These are phyloP conservation scores for Panus rudis DNA, from an alignment of 768 basidiomycete genomes.

Conservation along the genomic window DNA sequence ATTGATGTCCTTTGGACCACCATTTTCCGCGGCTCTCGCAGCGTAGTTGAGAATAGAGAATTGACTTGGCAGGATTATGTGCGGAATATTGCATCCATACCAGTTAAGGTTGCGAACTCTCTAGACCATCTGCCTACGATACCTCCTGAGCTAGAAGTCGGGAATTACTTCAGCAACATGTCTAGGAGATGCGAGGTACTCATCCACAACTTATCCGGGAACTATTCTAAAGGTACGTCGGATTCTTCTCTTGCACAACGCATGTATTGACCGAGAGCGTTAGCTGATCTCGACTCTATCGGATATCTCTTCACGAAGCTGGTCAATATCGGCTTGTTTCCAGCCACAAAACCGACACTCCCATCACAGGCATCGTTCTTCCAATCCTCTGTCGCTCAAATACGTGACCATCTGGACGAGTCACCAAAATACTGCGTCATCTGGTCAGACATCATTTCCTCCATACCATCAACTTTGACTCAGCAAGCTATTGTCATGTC, in stretches of 20 bases:
- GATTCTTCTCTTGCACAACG: not conserved
- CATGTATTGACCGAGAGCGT: not conserved
- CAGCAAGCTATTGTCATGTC: conserved; percentile 56
- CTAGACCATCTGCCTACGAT: conserved; percentile 30
- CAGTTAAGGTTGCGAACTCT: conserved; percentile 75
- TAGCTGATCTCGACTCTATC: conserved; percentile 37
- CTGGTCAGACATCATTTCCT: conserved; percentile 43
- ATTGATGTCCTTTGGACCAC: conserved; percentile 59
- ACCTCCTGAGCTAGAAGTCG: conserved; percentile 47
- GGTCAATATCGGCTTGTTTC: conserved; percentile 62
- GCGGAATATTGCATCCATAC: conserved; percentile 54
- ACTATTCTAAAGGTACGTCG: conserved; percentile 35
- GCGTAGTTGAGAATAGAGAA: too few species aligned
- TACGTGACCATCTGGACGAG: conserved; percentile 35
- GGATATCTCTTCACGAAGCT: conserved; percentile 58
- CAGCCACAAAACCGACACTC: conserved; percentile 37
- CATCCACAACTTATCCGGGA: conserved; percentile 36
- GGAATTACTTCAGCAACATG: conserved; percentile 47
- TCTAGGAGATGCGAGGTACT: conserved; percentile 46
- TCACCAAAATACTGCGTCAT: conserved; percentile 34
- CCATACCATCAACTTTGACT: conserved; percentile 42
- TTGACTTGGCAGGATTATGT: conserved; percentile 74
- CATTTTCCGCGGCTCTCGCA: conserved; percentile 31
- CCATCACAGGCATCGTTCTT: conserved; percentile 74
- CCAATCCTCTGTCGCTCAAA: conserved; percentile 37